phyloP scores from a whole-genome alignment of 1,139 yeast genomes.

The Suhomyces chickasaworum region DNA sequence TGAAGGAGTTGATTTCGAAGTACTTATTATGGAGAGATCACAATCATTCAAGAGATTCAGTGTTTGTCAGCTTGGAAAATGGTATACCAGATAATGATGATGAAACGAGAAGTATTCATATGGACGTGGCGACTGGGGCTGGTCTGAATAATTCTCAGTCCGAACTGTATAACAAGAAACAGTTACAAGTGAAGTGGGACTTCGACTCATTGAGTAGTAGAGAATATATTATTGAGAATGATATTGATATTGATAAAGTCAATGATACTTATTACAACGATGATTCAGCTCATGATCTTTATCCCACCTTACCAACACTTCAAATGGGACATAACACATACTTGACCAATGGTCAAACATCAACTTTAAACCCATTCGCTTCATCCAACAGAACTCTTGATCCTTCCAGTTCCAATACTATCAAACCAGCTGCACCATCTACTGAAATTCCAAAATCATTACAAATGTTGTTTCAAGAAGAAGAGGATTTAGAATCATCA shows the following conservation, averaged over 20 bases:
- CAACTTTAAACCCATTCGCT: slow-evolving; percentile 5
- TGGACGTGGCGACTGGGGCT: slow-evolving; percentile 8
- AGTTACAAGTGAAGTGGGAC: slow-evolving; percentile 82
- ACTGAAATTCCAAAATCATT: slow-evolving; percentile 72
- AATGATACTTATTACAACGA: slow-evolving; percentile 37
- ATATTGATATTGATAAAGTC: slow-evolving; percentile 53
- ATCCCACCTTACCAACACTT: slow-evolving; percentile 35
- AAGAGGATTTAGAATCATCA: slow-evolving; percentile 15
- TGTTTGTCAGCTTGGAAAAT: slow-evolving; percentile 41
- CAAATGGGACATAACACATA: slow-evolving; percentile 20
- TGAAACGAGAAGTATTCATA: slow-evolving; percentile 1
- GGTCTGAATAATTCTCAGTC: background rate
- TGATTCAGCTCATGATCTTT: slow-evolving; percentile 28
- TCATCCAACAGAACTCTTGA: slow-evolving; percentile 6
- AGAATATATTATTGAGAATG: slow-evolving; percentile 71
- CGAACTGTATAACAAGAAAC: slow-evolving; percentile 26
- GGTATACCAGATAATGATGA: slow-evolving; percentile 19
- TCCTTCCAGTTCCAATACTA: slow-evolving; percentile 1
- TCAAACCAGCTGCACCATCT: slow-evolving; percentile 1
- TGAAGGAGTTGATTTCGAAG: slow-evolving; percentile 78
- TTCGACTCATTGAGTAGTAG: slow-evolving; percentile 75
- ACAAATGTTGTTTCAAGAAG: slow-evolving; percentile 63
- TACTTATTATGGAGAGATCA: slow-evolving; percentile 79
- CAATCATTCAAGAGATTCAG: slow-evolving; percentile 53
- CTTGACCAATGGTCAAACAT: slow-evolving; percentile 8